These are phyloP conservation scores for Sporobolomyces phaffii DNA, from an alignment of 768 basidiomycete species.

Conservation along the genomic window DNA sequence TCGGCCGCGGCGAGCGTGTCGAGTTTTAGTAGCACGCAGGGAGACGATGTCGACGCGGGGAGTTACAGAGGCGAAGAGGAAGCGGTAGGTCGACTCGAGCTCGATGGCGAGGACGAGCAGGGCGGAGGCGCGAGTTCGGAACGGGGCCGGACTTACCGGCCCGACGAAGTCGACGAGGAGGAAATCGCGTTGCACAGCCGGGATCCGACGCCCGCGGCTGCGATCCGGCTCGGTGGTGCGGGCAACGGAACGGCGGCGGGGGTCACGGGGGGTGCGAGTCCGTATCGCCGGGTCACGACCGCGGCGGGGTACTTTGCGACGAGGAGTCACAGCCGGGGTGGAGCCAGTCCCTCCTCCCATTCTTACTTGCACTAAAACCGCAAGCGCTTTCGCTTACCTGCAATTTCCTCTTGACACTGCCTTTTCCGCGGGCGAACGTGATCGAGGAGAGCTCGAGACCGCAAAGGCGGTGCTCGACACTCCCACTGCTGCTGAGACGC, in stretches of 20 bases:
- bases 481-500: too few species aligned
- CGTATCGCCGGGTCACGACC: not conserved
- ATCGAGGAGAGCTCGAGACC: too few species aligned
- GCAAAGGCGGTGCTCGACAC: too few species aligned
- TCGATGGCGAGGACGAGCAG: constrained; percentile 12
- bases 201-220: constrained; percentile 21
- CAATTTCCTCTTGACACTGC: too few species aligned
- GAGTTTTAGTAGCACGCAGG: constrained; percentile 1
- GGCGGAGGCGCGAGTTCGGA: not conserved
- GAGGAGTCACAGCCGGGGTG: not conserved
- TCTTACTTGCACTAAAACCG: not conserved
- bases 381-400: too few species aligned
- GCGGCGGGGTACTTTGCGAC: constrained; percentile 18
- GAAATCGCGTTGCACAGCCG: constrained; percentile 1
- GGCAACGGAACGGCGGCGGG: not conserved
- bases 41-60: not conserved
- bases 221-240: not conserved
- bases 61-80: constrained; percentile 16
- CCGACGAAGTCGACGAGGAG: not conserved
- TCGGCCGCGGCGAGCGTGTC: not conserved
- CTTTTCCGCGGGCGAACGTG: too few species aligned
- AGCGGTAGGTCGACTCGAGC: constrained; percentile 29
- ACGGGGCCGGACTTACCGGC: too few species aligned
- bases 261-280: not conserved
- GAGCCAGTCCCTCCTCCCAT: not conserved